Conservation (phyloP, 176 grass and related monocot species). For the Elaeis guineensis region DNA sequence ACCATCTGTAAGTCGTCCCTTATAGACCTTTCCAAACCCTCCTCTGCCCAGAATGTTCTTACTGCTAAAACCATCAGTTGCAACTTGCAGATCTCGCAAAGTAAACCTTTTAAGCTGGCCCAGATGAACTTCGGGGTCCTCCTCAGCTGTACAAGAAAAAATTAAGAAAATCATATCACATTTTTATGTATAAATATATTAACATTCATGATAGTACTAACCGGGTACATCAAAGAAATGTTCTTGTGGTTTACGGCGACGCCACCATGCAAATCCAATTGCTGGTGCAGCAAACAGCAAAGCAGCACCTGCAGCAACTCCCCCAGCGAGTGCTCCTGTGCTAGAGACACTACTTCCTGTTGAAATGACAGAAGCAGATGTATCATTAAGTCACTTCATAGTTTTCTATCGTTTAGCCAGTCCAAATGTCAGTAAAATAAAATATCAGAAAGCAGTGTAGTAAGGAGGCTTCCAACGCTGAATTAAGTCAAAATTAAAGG, state of each 20-base stretch:
- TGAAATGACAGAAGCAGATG: conserved; percentile 17
- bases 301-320: conserved; percentile 81
- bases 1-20: conserved; percentile 74
- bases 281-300: conserved; percentile 75
- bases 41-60: conserved; percentile 86
- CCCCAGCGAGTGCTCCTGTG: conserved; percentile 86
- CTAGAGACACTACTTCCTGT: conserved; percentile 73
- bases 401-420: background rate
- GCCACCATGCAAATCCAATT: conserved; percentile 72
- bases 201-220: conserved; percentile 17
- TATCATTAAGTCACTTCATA: background rate
- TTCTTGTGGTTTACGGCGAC: conserved; percentile 71
- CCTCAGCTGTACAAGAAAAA: conserved; percentile 48
- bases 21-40: conserved; percentile 87
- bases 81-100: conserved; percentile 67
- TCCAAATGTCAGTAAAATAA: too few relatives aligned
- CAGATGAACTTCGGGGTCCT: conserved; percentile 83
- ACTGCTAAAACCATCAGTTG: conserved; percentile 68
- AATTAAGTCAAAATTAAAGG: too few relatives aligned
- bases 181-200: too few relatives aligned
- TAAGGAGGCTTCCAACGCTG: too few relatives aligned
- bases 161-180: too few relatives aligned
- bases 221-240: conserved; percentile 86
- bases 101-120: conserved; percentile 86
- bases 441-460: too few relatives aligned